These are phyloP conservation scores for Myxozyma neglecta DNA, from an alignment of 805 yeast genomes.

Conservation along the genomic window DNA sequence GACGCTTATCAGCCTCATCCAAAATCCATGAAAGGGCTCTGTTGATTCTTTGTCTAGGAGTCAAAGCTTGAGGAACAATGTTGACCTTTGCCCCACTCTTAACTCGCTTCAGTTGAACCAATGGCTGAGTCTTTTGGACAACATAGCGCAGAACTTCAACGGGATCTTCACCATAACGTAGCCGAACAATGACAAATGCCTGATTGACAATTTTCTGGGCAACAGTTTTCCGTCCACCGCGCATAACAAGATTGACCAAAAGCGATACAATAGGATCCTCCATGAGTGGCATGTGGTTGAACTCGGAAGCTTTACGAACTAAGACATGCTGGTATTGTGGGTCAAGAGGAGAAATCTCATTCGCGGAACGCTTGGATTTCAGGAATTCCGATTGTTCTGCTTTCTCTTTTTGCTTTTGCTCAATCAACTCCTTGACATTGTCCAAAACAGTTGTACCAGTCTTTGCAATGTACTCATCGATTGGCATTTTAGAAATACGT, in stretches of 20 bases:
- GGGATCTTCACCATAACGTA: conserved; percentile 76
- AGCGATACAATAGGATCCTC: conserved; percentile 37
- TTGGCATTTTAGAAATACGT: conserved; percentile 15
- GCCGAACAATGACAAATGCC: conserved; percentile 76
- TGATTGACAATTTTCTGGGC: conserved; percentile 73
- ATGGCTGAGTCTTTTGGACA: conserved; percentile 79
- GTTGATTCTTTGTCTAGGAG: conserved; percentile 77
- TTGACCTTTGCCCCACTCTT: conserved; percentile 82
- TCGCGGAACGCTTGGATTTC: not conserved
- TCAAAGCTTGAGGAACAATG: conserved; percentile 79
- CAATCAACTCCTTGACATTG: not conserved
- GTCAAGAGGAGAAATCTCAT: conserved; percentile 1
- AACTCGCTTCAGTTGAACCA: conserved; percentile 72
- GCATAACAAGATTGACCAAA: conserved; percentile 85
- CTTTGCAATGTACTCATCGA: conserved; percentile 17
- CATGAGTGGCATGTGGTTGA: conserved; percentile 8
- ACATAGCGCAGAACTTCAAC: conserved; percentile 70
- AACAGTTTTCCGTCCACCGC: conserved; percentile 79
- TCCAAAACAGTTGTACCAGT: conserved; percentile 5
- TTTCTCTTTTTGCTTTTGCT: not conserved
- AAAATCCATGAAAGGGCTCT: conserved; percentile 88
- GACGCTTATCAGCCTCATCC: conserved; percentile 78
- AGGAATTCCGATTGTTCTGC: not conserved
- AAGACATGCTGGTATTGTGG: conserved; percentile 7
- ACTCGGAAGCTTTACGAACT: conserved; percentile 16